A percentile compares a stretch with the other conserved stretches of the same genome.
Conservation (phyloP, 331 rosid species). For the Spiraea crenata region DNA sequence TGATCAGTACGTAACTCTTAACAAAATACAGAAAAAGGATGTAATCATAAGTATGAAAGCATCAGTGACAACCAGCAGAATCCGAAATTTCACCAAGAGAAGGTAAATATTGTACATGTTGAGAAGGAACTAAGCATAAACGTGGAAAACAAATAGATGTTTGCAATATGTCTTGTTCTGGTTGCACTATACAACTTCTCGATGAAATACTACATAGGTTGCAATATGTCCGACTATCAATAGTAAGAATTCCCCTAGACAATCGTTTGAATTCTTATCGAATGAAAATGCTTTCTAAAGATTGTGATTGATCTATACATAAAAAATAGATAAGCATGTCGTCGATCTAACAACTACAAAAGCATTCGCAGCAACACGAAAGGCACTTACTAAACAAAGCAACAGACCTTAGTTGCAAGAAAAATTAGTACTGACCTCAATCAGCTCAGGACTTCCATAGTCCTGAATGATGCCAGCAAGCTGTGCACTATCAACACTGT, state of each 20-base stretch:
- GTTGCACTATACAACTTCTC: background rate
- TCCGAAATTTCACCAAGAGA: background rate
- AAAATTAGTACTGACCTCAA: constrained; percentile 54
- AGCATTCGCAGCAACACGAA: background rate
- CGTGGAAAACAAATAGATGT: background rate
- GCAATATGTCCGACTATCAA: background rate
- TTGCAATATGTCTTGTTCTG: background rate
- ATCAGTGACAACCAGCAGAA: constrained; percentile 15
- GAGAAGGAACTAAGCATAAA: background rate
- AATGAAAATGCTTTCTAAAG: background rate
- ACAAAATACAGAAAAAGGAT: background rate
- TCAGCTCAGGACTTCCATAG: constrained; percentile 68
- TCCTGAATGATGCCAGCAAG: constrained; percentile 88
- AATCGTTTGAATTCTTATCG: background rate
- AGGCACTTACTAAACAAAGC: background rate
- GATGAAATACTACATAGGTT: too few relatives aligned
- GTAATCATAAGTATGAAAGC: constrained; percentile 8
- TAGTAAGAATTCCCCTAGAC: background rate
- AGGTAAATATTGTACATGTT: background rate
- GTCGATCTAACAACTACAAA: background rate
- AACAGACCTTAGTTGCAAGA: background rate
- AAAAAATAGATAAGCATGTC: too few relatives aligned
- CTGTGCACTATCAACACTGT: constrained; percentile 87
- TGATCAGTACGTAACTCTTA: too few relatives aligned
- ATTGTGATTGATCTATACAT: background rate